phyloP scores from a whole-genome alignment of 768 basidiomycete species.

The Pisolithus microcarpus region DNA sequence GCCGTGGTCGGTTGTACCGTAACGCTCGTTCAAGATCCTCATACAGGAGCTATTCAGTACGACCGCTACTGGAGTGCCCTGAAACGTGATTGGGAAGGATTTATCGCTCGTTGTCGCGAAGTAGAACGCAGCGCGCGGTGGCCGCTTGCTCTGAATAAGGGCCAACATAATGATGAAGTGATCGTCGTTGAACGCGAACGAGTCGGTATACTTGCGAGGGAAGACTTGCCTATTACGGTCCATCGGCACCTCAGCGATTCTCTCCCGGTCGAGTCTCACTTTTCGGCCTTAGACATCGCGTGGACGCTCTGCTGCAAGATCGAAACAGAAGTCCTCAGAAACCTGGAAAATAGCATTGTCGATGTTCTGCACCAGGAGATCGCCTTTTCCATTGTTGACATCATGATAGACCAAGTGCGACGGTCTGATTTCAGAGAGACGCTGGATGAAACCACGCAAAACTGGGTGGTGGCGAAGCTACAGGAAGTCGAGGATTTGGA shows the following conservation, averaged over 20 bases:
- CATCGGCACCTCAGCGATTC: conserved; percentile 43
- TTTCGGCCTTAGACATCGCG: conserved; percentile 50
- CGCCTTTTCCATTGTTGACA: conserved; percentile 70
- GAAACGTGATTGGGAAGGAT: conserved; percentile 94
- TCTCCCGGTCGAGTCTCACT: conserved; percentile 41
- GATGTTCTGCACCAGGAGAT: conserved; percentile 72
- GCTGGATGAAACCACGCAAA: conserved; percentile 52
- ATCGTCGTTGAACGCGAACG: conserved; percentile 75
- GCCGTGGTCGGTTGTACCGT: conserved; percentile 86
- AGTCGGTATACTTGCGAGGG: conserved; percentile 51
- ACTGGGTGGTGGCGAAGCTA: conserved; percentile 56
- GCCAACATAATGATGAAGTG: conserved; percentile 35
- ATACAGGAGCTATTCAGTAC: conserved; percentile 73
- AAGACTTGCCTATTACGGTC: conserved; percentile 61
- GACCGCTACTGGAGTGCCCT: conserved; percentile 77
- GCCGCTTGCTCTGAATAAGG: conserved; percentile 61
- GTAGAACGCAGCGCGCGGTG: conserved; percentile 82
- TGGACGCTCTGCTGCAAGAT: conserved; percentile 59
- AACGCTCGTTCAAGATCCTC: conserved; percentile 58
- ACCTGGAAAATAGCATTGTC: conserved; percentile 50
- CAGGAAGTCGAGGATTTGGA: conserved; percentile 52
- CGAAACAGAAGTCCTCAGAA: conserved; percentile 49
- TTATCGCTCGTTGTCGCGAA: conserved; percentile 83
- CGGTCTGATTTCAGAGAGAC: conserved; percentile 46
- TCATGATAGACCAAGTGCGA: conserved; percentile 58